Evolutionary conservation across 441 rosid species (phyloP), one percentile per base, ranked within the genome.

Genomic region (Adansonia gregorii): DNA sequence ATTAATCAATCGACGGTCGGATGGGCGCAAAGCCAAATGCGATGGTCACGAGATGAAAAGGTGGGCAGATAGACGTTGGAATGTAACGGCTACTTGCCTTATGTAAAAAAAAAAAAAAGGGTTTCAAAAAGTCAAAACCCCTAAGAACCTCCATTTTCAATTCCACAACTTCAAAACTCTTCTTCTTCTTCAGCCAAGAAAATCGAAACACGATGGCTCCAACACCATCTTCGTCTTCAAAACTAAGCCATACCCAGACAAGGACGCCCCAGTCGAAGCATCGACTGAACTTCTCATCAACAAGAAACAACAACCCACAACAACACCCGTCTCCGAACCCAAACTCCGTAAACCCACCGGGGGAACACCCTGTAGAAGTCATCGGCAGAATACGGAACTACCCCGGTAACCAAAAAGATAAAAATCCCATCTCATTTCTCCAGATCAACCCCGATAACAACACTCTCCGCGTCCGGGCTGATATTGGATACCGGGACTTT

Each of bases 311-410:
- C 67, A 24, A 24, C 79, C 79, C 67, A 35, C 35, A 27, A 27
- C 79, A 77, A 0, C 83, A 83, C 68, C 87, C 87, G 0, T 85
- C 86, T 58, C 89, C 91, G 54, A 84, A 88, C 80, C 90, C 89
- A 4, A 85, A 82, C 56, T 56, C 84, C 2, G 66, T 80, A 54
- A 65, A 78, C 54, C 82, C 84, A 6, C 87, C 78, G 24, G 86
- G 85, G 11, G 97, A 96, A 55, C 98, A 94, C 80, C 99, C 99
- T 0, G 86, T 96, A 0, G 99, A 96, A 83, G 99, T 94, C n/a
- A 79, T 96, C 52, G 95, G 98, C 8, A 80, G 99, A 52, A 90
- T 96, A 64, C 88, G 98, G 6, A 93, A 91, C 80, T 79, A 83
- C 80, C 92, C 94, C 0, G 94, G 74, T 3, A 92, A 91, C 17